Percentiles rank a stretch among this genome's conserved stretches.
Conservation (phyloP, 2,329 filamentous ascomycete genomes). For the Pestalotiopsis sp. region DNA sequence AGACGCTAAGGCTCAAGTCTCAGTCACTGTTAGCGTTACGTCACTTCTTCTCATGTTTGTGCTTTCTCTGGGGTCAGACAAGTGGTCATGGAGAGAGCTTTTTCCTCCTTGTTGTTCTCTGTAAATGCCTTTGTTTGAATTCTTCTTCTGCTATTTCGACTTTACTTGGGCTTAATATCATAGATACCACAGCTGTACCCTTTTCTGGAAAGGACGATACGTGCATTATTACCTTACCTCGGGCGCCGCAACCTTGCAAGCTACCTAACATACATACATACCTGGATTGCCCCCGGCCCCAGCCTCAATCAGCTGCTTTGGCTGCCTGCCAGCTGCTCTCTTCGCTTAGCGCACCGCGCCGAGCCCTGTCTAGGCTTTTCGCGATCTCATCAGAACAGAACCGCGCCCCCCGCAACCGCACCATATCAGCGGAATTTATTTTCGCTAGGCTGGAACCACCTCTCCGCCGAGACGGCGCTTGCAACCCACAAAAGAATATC, state of each 20-base stretch:
- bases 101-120: neutral
- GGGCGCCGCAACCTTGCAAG: no score
- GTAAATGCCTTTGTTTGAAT: neutral
- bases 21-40: neutral
- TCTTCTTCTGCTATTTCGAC: neutral
- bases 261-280: no score
- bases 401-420: neutral
- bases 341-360: neutral
- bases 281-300: no score
- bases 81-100: neutral
- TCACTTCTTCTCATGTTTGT: neutral
- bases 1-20: neutral
- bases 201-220: neutral
- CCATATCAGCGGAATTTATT: constrained; percentile 1
- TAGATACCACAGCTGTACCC: neutral
- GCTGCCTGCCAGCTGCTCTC: neutral
- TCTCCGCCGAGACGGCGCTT: neutral
- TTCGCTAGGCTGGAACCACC: neutral
- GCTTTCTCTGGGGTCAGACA: neutral
- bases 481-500: neutral
- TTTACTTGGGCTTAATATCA: neutral
- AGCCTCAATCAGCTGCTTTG: no score
- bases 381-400: no score
- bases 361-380: neutral
- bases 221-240: no score